Base-by-base conservation (phyloP, 2,329 filamentous ascomycete genomes). In the Phyllosticta citribraziliensis region DNA sequence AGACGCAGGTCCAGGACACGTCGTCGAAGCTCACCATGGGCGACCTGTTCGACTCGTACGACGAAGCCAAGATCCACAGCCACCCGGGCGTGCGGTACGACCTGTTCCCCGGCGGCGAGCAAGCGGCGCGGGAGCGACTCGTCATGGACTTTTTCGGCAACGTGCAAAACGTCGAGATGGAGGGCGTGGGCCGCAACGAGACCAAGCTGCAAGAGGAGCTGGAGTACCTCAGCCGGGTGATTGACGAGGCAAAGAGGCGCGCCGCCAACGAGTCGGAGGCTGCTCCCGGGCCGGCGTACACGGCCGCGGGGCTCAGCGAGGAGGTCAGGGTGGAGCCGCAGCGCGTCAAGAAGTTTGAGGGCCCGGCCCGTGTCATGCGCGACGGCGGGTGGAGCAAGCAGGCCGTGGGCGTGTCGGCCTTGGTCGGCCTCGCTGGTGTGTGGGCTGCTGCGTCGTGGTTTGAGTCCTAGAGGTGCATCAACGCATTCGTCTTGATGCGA, bases 61-160 rank as follows among this genome's bases (percentile, higher is more conserved):
- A 96, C 67, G 91, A 90, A 69, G 85, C 87, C 56, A 96, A 97
- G 79, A 97, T 99, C 56, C 93, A 97, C 74, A 94, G 88, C 2
- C 84, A 93, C 66, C 91, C 94, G 0, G 94, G 94, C 40, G 86
- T 99, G 20, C 84, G 94, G 62, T 97, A 96, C 80, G 94, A 99
- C 72, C 77, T 99, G n/a, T 97, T 99, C 74, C 85, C 83, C 0
- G 93, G 91, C 11, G 92, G 91, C 6, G 88, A 91, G 67, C 79
- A 85, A 8, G 86, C 82, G 10, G 93, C 89, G 0, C 83, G 92
- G 59, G 84, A 88, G 67, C 85, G 92, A 52, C 81, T 94, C 30
- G 85, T 99, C 51, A 95, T 96, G 68, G 94, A 99, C 72, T 99
- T 99, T 76, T 97, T 99, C 65, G 94, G 94, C 24, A 99, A 97